A percentile compares a stretch with the other conserved stretches of the same genome.
phyloP scores from a whole-genome alignment of 2,329 filamentous ascomycete species.

The Botrytis galanthina region DNA sequence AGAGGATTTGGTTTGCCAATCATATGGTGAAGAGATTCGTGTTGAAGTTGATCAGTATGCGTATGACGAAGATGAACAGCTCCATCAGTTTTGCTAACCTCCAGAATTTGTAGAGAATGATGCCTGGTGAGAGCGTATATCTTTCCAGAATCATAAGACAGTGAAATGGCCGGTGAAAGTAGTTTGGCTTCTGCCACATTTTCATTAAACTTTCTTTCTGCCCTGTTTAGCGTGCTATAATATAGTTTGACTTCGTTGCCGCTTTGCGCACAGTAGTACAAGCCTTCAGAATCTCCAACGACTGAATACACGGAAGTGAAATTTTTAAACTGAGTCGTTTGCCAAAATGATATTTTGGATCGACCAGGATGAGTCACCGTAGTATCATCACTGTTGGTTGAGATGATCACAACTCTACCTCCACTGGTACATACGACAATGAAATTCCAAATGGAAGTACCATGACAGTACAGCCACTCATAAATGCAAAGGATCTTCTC shows the following conservation, averaged over 20 bases:
- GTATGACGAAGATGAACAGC: slow-evolving; percentile 33
- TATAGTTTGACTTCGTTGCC: slow-evolving; percentile 24
- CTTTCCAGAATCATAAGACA: slow-evolving; percentile 48
- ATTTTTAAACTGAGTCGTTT: slow-evolving; percentile 41
- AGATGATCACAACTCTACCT: slow-evolving; percentile 56
- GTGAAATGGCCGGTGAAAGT: slow-evolving; percentile 51
- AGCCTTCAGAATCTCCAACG: slow-evolving; percentile 51
- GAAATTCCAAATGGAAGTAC: slow-evolving; percentile 59
- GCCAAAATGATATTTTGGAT: slow-evolving; percentile 51
- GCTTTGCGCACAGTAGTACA: slow-evolving; percentile 56
- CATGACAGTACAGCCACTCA: slow-evolving; percentile 62
- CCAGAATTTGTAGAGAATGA: slow-evolving; percentile 57
- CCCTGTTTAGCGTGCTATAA: background rate
- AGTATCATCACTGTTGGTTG: slow-evolving; percentile 40
- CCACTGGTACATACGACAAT: slow-evolving; percentile 58
- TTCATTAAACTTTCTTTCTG: slow-evolving; percentile 51
- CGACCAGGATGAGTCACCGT: background rate
- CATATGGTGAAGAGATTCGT: slow-evolving; percentile 34
- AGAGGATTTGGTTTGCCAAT: slow-evolving; percentile 7
- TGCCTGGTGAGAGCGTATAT: slow-evolving; percentile 50
- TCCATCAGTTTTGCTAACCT: slow-evolving; percentile 35
- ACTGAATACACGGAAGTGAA: slow-evolving; percentile 53
- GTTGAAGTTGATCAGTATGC: slow-evolving; percentile 37
- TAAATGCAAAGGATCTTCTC: slow-evolving; percentile 60
- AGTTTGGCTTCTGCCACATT: slow-evolving; percentile 48